Conservation (phyloP, 352 stramenopile genomes). For the Pilasporangium apinafurcum region DNA sequence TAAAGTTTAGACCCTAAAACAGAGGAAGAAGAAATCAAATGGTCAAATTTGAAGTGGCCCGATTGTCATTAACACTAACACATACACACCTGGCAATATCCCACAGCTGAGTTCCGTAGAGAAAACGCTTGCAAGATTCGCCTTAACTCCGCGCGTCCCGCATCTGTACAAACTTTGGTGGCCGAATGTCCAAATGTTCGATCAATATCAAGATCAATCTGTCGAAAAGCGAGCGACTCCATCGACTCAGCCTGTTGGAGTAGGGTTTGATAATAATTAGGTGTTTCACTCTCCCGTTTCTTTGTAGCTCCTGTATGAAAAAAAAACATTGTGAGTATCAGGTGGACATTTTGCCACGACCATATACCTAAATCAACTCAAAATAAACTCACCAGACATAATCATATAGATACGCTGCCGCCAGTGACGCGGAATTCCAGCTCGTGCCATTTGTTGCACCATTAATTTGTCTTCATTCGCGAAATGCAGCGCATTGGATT, state of each 20-base stretch:
- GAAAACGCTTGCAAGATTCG: conserved; percentile 79
- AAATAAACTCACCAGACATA: conserved; percentile 26
- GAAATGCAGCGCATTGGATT: conserved; percentile 22
- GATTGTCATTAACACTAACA: not conserved
- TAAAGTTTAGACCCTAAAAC: conserved; percentile 77
- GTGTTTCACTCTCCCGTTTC: conserved; percentile 42
- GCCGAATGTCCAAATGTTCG: conserved; percentile 76
- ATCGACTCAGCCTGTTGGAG: conserved; percentile 27
- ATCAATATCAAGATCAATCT: conserved; percentile 86
- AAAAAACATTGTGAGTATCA: not conserved
- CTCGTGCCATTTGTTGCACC: conserved; percentile 23
- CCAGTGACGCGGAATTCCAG: conserved; percentile 57
- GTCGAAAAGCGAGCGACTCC: conserved; percentile 61
- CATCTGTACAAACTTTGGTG: conserved; percentile 53
- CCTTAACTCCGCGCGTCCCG: conserved; percentile 41
- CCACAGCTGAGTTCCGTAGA: conserved; percentile 65
- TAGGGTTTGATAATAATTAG: conserved; percentile 44
- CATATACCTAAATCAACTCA: not conserved
- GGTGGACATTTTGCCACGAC: not conserved
- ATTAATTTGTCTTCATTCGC: conserved; percentile 13
- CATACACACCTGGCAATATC: conserved; percentile 72
- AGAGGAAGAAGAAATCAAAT: not conserved
- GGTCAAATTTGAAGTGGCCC: not conserved
- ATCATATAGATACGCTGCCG: conserved; percentile 68
- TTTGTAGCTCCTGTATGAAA: conserved; percentile 26